Evolutionary conservation across 768 basidiomycete species (phyloP).

Genomic region (Rhodotorula kratochvilovae): DNA sequence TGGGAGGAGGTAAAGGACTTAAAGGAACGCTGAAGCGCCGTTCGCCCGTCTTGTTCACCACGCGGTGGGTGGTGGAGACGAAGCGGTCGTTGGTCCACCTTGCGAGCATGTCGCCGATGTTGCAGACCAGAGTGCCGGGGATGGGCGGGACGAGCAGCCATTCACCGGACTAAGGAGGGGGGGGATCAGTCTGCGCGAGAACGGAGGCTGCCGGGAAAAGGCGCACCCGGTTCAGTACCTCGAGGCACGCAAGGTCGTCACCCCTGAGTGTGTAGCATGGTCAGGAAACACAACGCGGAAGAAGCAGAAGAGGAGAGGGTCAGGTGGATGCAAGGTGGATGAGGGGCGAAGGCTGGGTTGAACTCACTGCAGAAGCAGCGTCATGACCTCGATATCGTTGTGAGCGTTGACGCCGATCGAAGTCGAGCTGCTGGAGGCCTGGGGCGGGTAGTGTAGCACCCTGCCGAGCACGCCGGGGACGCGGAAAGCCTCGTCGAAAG

Average conservation of each 20-base stretch:
- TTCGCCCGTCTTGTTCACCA: slow-evolving; percentile 63
- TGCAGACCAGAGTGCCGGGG: slow-evolving; percentile 74
- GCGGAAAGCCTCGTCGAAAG: no score
- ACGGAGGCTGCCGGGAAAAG: not conserved
- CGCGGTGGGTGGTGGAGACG: slow-evolving; percentile 81
- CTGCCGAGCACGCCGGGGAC: slow-evolving; percentile 79
- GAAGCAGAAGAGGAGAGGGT: no score
- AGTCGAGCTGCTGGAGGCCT: slow-evolving; percentile 56
- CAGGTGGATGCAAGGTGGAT: no score
- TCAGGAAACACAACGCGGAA: no score
- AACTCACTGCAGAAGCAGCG: slow-evolving; percentile 70
- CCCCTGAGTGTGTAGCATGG: not conserved
- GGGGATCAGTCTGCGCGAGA: no score
- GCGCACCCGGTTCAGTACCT: slow-evolving; percentile 63
- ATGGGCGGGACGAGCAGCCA: slow-evolving; percentile 81
- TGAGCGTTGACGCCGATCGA: slow-evolving; percentile 80
- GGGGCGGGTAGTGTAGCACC: slow-evolving; percentile 76
- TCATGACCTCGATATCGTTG: slow-evolving; percentile 90
- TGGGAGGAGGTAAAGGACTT: no score
- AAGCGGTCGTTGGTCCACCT: slow-evolving; percentile 88
- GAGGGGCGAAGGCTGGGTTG: slow-evolving; percentile 34
- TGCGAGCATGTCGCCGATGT: slow-evolving; percentile 67
- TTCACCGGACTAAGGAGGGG: slow-evolving; percentile 51
- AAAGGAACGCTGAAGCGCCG: slow-evolving; percentile 73
- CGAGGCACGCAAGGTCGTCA: slow-evolving; percentile 54